These are phyloP conservation scores for Phytophthora macrochlamydospora DNA, from an alignment of 352 stramenopile species.

Conservation along the genomic window DNA sequence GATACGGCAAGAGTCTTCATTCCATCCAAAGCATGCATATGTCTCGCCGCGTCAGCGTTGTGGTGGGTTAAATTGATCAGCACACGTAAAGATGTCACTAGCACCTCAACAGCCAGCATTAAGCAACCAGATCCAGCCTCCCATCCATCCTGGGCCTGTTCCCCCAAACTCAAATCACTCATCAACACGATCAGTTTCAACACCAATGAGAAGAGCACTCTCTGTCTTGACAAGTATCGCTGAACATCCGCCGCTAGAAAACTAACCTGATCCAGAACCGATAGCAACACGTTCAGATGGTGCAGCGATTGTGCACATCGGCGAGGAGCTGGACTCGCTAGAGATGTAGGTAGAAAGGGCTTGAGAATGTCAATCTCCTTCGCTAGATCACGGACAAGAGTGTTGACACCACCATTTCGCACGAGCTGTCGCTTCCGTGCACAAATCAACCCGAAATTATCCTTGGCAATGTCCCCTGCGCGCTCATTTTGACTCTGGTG, in stretches of 20 bases:
- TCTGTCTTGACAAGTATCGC: conserved; percentile 43
- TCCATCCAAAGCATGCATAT: conserved; percentile 44
- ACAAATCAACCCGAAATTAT: conserved; percentile 34
- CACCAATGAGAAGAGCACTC: conserved; percentile 40
- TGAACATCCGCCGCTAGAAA: conserved; percentile 62
- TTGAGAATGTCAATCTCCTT: conserved; percentile 11
- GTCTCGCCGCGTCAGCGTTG: conserved; percentile 48
- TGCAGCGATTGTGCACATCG: conserved; percentile 36
- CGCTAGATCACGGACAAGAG: conserved; percentile 22
- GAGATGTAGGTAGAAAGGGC: not conserved
- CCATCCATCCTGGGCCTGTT: conserved; percentile 26
- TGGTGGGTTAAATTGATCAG: conserved; percentile 86
- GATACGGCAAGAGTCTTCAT: conserved; percentile 47
- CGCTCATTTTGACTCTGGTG: conserved; percentile 10
- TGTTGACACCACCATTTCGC: conserved; percentile 40
- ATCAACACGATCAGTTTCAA: conserved; percentile 46
- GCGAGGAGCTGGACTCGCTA: conserved; percentile 7
- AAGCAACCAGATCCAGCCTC: conserved; percentile 30
- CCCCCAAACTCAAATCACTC: conserved; percentile 42
- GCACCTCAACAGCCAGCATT: conserved; percentile 43
- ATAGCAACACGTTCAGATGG: conserved; percentile 44
- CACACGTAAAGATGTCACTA: conserved; percentile 57
- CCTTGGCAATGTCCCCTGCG: conserved; percentile 15
- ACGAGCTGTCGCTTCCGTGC: conserved; percentile 49
- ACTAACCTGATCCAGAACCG: conserved; percentile 71